Evolutionary conservation across 352 stramenopile genomes (phyloP).

Genomic region (Phytophthora pinifolia): DNA sequence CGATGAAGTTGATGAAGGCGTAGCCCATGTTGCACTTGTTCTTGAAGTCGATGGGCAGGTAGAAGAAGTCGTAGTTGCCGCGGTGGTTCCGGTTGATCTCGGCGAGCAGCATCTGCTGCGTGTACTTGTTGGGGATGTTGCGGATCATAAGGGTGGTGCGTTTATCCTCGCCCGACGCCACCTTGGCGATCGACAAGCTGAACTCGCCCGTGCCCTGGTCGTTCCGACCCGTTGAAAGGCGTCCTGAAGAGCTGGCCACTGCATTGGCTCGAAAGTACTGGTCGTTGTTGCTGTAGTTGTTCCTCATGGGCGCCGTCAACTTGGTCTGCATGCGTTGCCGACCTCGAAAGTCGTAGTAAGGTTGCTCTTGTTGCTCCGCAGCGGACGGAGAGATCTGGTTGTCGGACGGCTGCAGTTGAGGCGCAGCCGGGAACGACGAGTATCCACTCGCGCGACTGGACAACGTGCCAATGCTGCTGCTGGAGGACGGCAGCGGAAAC

Average conservation of each 20-base stretch:
- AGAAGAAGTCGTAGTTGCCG: conserved; percentile 98
- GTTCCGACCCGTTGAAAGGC: conserved; percentile 39
- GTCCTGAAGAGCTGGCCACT: conserved; percentile 13
- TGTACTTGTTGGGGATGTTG: conserved; percentile 99
- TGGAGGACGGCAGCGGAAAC: conserved; percentile 23
- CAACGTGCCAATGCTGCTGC: conserved; percentile 14
- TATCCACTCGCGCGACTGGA: conserved; percentile 26
- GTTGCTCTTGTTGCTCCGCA: conserved; percentile 27
- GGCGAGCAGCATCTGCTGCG: conserved; percentile 97
- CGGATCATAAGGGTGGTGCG: conserved; percentile 99
- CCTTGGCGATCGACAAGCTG: conserved; percentile 72
- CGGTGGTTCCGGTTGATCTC: conserved; percentile 95
- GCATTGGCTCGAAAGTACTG: conserved; percentile 20
- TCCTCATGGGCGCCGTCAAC: conserved; percentile 24
- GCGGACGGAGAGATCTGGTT: conserved; percentile 23
- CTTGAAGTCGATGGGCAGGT: conserved; percentile 99
- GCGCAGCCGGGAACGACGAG: conserved; percentile 29
- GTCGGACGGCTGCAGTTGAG: conserved; percentile 27
- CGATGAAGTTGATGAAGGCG: conserved; percentile 99
- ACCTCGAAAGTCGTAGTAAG: conserved; percentile 28
- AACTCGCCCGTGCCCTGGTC: conserved; percentile 75
- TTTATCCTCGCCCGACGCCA: conserved; percentile 88
- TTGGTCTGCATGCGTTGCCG: conserved; percentile 24
- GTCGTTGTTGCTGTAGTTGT: conserved; percentile 25
- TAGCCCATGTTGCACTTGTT: conserved; percentile 99